phyloP scores from a whole-genome alignment of 1,284 basidiomycete species.

The Ganoderma sinense region DNA sequence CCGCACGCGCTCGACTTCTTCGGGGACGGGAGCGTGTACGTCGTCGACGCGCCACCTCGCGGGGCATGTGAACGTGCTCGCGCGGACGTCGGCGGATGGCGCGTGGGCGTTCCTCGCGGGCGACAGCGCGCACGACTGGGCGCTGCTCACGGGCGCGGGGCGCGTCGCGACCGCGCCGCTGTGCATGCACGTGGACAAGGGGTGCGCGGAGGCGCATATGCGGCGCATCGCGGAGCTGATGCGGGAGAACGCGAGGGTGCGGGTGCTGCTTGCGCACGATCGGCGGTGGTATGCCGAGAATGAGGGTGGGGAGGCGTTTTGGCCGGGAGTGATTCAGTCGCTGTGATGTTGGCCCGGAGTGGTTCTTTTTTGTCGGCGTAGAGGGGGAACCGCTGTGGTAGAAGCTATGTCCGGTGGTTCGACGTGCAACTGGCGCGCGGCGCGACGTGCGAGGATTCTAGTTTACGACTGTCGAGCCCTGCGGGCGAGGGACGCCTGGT shows the following conservation, averaged over 20 bases:
- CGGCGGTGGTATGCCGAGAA: slow-evolving; percentile 56
- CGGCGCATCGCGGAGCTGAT: slow-evolving; percentile 38
- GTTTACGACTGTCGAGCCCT: not conserved
- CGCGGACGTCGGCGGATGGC: slow-evolving; percentile 45
- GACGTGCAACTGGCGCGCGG: not conserved
- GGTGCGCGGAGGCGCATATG: slow-evolving; percentile 47
- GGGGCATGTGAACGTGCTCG: slow-evolving; percentile 63
- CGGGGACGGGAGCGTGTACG: slow-evolving; percentile 62
- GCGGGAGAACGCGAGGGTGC: slow-evolving; percentile 12
- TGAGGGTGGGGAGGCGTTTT: slow-evolving; percentile 45
- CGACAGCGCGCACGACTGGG: slow-evolving; percentile 62
- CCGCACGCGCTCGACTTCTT: slow-evolving; percentile 59
- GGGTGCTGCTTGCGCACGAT: slow-evolving; percentile 61
- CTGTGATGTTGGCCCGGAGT: not conserved
- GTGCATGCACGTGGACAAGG: slow-evolving; percentile 53
- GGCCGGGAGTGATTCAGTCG: slow-evolving; percentile 44
- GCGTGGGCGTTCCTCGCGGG: slow-evolving; percentile 63
- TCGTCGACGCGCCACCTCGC: slow-evolving; percentile 62
- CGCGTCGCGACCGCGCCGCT: slow-evolving; percentile 43
- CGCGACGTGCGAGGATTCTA: not conserved
- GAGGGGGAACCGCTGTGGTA: not conserved
- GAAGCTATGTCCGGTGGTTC: not conserved
- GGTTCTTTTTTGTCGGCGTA: not conserved
- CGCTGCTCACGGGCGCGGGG: slow-evolving; percentile 55
- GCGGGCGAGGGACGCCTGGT: not conserved